Evolutionary conservation across 768 basidiomycete genomes (phyloP), one percentile per base, ranked within the genome.

Genomic region (Tephrocybe sp.): DNA sequence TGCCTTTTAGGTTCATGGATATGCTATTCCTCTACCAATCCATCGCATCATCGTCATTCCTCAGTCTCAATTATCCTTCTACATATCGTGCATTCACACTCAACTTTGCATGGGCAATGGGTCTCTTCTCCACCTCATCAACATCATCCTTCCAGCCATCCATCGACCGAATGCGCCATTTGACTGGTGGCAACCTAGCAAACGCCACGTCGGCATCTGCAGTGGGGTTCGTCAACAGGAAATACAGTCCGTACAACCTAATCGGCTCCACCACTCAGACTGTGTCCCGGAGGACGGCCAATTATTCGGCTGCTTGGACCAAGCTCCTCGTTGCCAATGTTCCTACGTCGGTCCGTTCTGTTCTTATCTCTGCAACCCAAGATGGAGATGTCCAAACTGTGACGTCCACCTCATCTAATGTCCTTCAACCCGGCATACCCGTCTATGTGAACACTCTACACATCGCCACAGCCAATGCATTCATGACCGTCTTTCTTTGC

Each of bases 71-170:
- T 67, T 98, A 94, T 63, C 90, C 96, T 1, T 79, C 81, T 34
- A 80, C 87, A 11, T 98, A 93, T 68, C 79, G 84, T 46, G 79
- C 87, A 20, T 98, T 85, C 59, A 76, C 88, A 2, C 75, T 86
- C 62, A 98, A 98, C 62, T 97, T 96, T 58, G 81, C 86, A 0
- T 98, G 93, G 94, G 78, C 90, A 0, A 68, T 96, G 63, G 91
- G 92, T 0, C 70, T 98, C 11, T 80, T 92, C 50, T 67, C 79
- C 18, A 54, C 72, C 5, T 79, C 81, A 0, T 59, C 77, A 1
- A 66, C 72, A 10, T 83, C 84, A 11, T 69, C 77, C 12, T 73
- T 97, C 45, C 91, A 98, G 61, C 63, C 67, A 20, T 82, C 90
- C 17, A 94, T 98, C 61, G 83, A 91, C 62, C 75, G 70, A 58